These are phyloP conservation scores for Thymus mandschuricus DNA, from an alignment of 257 asterid species.

Conservation along the genomic window DNA sequence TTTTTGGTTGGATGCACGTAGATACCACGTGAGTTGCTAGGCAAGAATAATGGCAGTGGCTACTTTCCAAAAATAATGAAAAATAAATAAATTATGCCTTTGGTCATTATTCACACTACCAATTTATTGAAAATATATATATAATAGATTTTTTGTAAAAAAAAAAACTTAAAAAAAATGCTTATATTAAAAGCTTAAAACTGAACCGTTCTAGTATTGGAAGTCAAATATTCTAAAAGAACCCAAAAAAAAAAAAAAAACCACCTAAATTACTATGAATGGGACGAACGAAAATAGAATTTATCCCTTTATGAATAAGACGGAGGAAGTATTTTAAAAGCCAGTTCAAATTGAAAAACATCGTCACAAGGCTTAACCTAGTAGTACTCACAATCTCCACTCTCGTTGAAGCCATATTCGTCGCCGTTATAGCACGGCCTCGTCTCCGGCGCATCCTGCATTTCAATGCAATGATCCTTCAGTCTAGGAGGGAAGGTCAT, in stretches of 20 bases:
- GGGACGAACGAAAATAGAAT: too few relatives aligned
- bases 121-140: too few relatives aligned
- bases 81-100: too few relatives aligned
- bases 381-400: neutral
- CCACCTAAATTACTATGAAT: neutral
- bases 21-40: slow-evolving; percentile 3
- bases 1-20: neutral
- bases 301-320: too few relatives aligned
- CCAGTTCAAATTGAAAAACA: neutral
- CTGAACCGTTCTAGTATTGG: neutral
- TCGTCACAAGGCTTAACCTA: neutral
- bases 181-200: too few relatives aligned
- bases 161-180: too few relatives aligned
- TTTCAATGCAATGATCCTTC: slow-evolving; percentile 6
- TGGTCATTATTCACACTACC: too few relatives aligned
- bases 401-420: neutral
- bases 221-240: neutral
- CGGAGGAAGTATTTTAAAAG: neutral
- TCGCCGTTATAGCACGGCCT: neutral
- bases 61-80: too few relatives aligned
- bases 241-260: neutral
- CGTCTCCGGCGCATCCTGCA: neutral
- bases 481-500: neutral
- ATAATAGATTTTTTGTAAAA: too few relatives aligned
- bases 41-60: neutral